Evolutionary conservation across 257 asterid species (phyloP), one percentile per base, ranked within the genome.

Genomic region (Craterostigma plantagineum): DNA sequence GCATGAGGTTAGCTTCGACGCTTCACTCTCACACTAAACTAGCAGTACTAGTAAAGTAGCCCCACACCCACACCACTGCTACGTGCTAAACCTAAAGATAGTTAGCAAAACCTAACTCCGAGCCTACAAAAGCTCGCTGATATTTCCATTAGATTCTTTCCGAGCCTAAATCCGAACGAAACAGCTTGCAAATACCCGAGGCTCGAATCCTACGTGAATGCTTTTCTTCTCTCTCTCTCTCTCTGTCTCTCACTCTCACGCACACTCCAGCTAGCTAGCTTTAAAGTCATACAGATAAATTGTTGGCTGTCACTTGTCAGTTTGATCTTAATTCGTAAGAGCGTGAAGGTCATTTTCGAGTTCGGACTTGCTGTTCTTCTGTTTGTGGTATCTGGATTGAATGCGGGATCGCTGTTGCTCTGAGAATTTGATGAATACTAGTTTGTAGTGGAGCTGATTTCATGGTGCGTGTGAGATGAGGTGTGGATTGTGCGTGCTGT

Each of bases 381-480:
- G 38, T 41, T n/a, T 16, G 43, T 40, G 30, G 42, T 37, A 42
- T 27, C 62, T 43, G 40, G 37, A 45, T 27, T 66, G 46, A 42
- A 36, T 64, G 36, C 18, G 30, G 45, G 56, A 46, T 64, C 54
- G 40, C 55, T 76, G 59, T 50, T 61, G 53, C 40, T 16, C 16
- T 30, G 30, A 44, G 49, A 52, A 36, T 40, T 54, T 49, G 51
- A 42, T 57, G 43, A 46, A 34, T 43, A 49, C 23, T 10, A 13
- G 36, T 49, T 16, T 16, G 11, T 18, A 18, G 35, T 8, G 27
- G 12, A 48, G n/a, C n/a, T 23, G 30, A 23, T 16, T 23, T 50
- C 37, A 39, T 56, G 53, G 11, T 12, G 14, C 15, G n/a, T 55
- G 53, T 51, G 50, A 13, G 27, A 40, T 0, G 18, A 4, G 4